Conservation (phyloP, 306 rosid species). For the Vicia sativa region DNA sequence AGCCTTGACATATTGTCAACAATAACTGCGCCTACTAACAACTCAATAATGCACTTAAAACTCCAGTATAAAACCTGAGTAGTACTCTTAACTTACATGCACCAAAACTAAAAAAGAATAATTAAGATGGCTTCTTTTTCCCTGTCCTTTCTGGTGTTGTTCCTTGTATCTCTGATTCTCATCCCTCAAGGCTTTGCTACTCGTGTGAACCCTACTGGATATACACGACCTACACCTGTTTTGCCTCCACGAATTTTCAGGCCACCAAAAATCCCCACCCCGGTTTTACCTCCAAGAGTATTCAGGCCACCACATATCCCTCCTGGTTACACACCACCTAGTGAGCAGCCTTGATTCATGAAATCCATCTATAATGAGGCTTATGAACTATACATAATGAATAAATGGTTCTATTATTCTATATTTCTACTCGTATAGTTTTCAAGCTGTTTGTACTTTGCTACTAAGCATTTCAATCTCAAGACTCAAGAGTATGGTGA, state of each 20-base stretch:
- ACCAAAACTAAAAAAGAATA: not conserved
- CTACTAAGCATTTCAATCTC: not conserved
- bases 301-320: not conserved
- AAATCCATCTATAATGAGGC: not conserved
- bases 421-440: too few relatives aligned
- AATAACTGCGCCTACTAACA: not conserved
- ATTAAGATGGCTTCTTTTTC: not conserved
- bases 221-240: not conserved
- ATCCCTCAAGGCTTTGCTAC: not conserved
- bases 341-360: not conserved
- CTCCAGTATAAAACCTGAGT: not conserved
- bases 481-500: not conserved
- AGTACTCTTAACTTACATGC: not conserved
- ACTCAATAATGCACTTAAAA: not conserved
- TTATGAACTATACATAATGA: not conserved
- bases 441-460: not conserved
- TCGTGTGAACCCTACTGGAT: not conserved
- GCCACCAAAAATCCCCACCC: not conserved
- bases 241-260: not conserved
- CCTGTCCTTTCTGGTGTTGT: not conserved
- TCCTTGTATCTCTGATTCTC: constrained; percentile 1
- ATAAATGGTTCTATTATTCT: not conserved
- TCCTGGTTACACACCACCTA: not conserved
- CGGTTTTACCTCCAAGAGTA: not conserved
- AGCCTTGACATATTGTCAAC: not conserved